These are phyloP conservation scores for Alloteropsis semialata DNA, from an alignment of 176 grass and related monocot genomes.

Conservation along the genomic window DNA sequence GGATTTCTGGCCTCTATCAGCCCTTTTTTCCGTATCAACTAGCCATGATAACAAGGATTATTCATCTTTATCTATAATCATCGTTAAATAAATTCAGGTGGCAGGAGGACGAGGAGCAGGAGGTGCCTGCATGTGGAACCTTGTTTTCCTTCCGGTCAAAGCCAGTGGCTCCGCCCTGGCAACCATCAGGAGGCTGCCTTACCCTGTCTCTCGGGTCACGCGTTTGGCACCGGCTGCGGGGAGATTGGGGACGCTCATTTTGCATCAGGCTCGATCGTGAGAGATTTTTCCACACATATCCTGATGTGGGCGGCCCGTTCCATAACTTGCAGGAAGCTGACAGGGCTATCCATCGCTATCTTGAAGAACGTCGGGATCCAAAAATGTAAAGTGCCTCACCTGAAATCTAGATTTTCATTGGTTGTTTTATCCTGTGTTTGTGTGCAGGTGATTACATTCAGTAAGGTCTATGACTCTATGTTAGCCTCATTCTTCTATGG, in stretches of 20 bases:
- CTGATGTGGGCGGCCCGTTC: slow-evolving; percentile 9
- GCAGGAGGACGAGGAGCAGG: not conserved
- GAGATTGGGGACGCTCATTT: not conserved
- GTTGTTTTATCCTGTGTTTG: not conserved
- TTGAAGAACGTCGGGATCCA: not conserved
- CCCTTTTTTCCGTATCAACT: not conserved
- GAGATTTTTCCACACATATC: slow-evolving; percentile 6
- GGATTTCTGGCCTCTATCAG: not conserved
- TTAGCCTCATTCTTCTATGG: not conserved
- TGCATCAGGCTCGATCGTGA: not conserved
- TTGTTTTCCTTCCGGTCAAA: not conserved
- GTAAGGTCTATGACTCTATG: not conserved
- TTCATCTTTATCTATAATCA: not conserved
- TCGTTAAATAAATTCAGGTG: not conserved
- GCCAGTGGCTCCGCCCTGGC: too few relatives aligned
- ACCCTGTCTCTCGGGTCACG: not conserved
- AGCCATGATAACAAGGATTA: not conserved
- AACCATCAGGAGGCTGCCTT: not conserved
- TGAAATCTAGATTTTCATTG: not conserved
- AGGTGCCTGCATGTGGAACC: not conserved
- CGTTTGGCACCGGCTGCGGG: not conserved
- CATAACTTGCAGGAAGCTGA: not conserved
- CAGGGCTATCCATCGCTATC: not conserved
- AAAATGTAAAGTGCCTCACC: not conserved
- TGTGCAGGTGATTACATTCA: not conserved